Percentiles rank a stretch among this genome's conserved stretches.
Conservation (phyloP, 78 protist species). For the Emiliania huxleyi region DNA sequence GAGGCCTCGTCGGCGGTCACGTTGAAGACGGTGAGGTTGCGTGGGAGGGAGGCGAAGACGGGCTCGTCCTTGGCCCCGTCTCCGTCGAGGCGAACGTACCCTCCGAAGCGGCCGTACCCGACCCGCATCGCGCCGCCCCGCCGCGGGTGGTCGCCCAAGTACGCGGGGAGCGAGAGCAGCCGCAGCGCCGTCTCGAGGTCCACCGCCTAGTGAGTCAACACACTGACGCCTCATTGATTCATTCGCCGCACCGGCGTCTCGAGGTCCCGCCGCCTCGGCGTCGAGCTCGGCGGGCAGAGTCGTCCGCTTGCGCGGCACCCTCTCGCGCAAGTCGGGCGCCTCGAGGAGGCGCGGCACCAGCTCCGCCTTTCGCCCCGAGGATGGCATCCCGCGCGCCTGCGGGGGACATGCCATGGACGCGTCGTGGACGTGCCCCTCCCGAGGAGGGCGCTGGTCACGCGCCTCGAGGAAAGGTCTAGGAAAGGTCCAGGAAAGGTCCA, state of each 20-base stretch:
- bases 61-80: not conserved
- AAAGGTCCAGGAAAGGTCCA: too few relatives aligned
- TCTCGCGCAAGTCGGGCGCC: not conserved
- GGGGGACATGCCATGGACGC: too few relatives aligned
- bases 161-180: not conserved
- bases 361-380: constrained; percentile 4
- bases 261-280: not conserved
- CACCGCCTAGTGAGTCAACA: not conserved
- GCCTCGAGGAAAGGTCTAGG: too few relatives aligned
- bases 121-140: not conserved
- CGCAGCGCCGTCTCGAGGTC: not conserved
- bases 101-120: not conserved
- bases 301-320: not conserved
- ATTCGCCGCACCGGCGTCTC: not conserved
- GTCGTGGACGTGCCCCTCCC: too few relatives aligned
- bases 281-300: not conserved
- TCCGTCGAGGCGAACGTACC: not conserved
- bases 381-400: not conserved
- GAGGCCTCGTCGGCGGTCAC: not conserved
- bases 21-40: not conserved
- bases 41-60: not conserved
- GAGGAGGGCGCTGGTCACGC: too few relatives aligned
- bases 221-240: not conserved
- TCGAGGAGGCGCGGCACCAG: not conserved
- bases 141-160: not conserved